These are phyloP conservation scores for Sporobolomyces roseus DNA, from an alignment of 768 basidiomycete genomes.

Conservation along the genomic window DNA sequence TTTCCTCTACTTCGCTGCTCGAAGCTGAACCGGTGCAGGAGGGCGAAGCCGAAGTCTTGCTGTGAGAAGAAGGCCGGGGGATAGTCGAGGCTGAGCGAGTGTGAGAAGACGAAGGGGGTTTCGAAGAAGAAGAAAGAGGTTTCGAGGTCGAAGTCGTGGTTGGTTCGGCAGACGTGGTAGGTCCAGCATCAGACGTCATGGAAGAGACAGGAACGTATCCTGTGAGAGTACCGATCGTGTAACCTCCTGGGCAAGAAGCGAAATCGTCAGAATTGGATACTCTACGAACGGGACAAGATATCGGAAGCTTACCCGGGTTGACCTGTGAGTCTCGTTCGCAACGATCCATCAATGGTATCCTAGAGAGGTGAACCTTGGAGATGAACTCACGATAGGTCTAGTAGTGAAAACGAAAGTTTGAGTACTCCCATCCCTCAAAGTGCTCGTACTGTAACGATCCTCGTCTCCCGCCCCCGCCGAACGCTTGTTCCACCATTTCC, in stretches of 20 bases:
- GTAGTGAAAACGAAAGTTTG: conserved; percentile 36
- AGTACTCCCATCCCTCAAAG: conserved; percentile 10
- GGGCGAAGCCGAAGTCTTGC: no score
- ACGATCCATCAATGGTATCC: no score
- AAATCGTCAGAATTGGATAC: no score
- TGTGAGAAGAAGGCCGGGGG: neutral
- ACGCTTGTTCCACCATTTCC: conserved; percentile 18
- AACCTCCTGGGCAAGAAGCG: neutral
- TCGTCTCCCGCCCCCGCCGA: neutral
- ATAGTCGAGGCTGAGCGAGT: conserved; percentile 7
- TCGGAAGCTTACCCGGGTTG: conserved; percentile 3
- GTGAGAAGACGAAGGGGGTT: neutral
- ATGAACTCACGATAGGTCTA: conserved; percentile 33
- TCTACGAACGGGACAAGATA: neutral
- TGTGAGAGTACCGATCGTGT: conserved; percentile 29
- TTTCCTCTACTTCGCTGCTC: neutral
- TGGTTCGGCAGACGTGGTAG: conserved; percentile 1
- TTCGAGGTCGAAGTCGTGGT: neutral
- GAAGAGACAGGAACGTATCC: conserved; percentile 27
- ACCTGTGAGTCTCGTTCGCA: conserved; percentile 1
- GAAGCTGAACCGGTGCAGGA: neutral
- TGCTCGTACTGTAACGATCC: conserved; percentile 14
- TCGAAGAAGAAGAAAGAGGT: neutral
- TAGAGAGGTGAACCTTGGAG: neutral
- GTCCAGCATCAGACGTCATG: neutral